Conservation (phyloP, 768 basidiomycete species). For the Gyrodon lividus region DNA sequence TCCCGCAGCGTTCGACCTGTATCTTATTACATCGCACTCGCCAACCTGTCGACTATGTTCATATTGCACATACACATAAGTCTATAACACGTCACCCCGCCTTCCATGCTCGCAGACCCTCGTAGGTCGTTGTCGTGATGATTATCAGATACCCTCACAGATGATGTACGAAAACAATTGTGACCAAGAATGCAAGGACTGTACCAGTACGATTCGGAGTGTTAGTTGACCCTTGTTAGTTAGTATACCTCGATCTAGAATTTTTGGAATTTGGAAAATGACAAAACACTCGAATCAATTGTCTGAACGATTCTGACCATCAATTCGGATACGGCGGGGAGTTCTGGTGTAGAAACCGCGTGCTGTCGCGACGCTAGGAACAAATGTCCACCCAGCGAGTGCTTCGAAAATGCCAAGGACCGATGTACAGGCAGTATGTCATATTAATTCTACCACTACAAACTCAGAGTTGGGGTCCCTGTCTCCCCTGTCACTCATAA, state of each 20-base stretch:
- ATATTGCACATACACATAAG: slow-evolving; percentile 31
- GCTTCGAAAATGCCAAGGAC: neutral
- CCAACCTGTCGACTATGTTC: slow-evolving; percentile 26
- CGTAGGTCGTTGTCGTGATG: slow-evolving; percentile 31
- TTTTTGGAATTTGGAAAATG: slow-evolving; percentile 23
- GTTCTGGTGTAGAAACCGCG: neutral
- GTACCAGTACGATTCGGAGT: slow-evolving; percentile 33
- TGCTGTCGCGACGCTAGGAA: slow-evolving; percentile 1
- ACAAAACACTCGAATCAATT: neutral
- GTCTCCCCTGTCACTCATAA: too few relatives aligned
- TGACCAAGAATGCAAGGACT: slow-evolving; percentile 31
- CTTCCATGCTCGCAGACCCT: slow-evolving; percentile 8
- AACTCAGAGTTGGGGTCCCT: too few relatives aligned
- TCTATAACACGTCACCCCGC: slow-evolving; percentile 16
- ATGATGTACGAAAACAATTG: slow-evolving; percentile 28
- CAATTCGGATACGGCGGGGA: neutral
- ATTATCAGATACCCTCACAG: slow-evolving; percentile 32
- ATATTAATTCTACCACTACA: neutral
- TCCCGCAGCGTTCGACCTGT: slow-evolving; percentile 20
- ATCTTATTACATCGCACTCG: slow-evolving; percentile 25
- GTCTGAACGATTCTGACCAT: neutral
- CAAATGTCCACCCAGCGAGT: neutral
- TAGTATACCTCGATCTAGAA: slow-evolving; percentile 38
- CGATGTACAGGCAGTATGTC: neutral
- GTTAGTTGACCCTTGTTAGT: slow-evolving; percentile 27